A percentile compares a stretch with the other conserved stretches of the same genome.
These are phyloP conservation scores for Scleroderma bovista DNA, from an alignment of 768 basidiomycete species.

Conservation along the genomic window DNA sequence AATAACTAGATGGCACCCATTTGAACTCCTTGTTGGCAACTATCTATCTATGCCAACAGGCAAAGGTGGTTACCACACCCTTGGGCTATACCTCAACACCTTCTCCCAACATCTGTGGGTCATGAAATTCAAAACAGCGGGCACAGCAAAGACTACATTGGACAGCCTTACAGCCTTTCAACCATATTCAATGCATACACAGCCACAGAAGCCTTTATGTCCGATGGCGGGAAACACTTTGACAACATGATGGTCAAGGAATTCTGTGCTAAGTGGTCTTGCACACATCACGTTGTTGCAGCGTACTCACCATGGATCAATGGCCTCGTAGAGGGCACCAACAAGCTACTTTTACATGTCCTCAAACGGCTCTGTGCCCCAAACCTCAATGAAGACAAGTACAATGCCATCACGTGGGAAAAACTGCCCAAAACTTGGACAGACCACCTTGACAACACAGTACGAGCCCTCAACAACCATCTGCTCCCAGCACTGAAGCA, in stretches of 20 bases:
- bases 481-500: slow-evolving; percentile 15
- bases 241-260: slow-evolving; percentile 9
- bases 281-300: slow-evolving; percentile 8
- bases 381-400: not conserved
- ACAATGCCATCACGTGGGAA: slow-evolving; percentile 5
- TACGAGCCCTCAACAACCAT: slow-evolving; percentile 12
- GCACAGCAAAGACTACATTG: slow-evolving; percentile 24
- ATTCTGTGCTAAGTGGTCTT: not conserved
- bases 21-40: slow-evolving; percentile 23
- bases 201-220: slow-evolving; percentile 30
- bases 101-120: slow-evolving; percentile 29
- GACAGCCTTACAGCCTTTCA: slow-evolving; percentile 8
- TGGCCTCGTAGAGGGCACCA: no score
- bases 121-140: slow-evolving; percentile 20
- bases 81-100: slow-evolving; percentile 22
- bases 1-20: no score
- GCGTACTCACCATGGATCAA: slow-evolving; percentile 23
- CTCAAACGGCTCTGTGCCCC: not conserved
- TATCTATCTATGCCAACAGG: slow-evolving; percentile 31
- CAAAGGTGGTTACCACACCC: slow-evolving; percentile 25
- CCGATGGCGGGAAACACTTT: slow-evolving; percentile 29
- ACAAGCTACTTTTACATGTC: not conserved
- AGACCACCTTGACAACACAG: not conserved
- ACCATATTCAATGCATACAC: slow-evolving; percentile 19
- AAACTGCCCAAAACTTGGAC: slow-evolving; percentile 19